Base-by-base conservation (phyloP, 2,329 filamentous ascomycete species). In the Sporothrix variecibatus region DNA sequence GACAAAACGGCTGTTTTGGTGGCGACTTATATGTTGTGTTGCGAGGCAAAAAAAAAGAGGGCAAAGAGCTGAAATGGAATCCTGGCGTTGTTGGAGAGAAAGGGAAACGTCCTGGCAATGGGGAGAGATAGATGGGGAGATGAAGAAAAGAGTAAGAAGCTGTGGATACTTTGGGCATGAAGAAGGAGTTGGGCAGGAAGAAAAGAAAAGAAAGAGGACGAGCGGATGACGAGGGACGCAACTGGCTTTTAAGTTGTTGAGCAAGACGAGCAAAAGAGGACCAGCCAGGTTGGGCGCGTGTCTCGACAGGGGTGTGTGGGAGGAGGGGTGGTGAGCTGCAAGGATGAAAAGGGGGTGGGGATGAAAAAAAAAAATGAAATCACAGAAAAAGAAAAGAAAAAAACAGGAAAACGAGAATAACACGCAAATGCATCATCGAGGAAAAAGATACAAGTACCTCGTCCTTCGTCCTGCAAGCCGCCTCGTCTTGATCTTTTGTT, bases 81-180 rank as follows among this genome's bases (percentile, higher is more conserved):
- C 38, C 38, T 62, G n/a, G 17, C 56, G 70, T 56, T 70, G 23
- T 56, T 38, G 9, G 28, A 23, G 9, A 40, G 17, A 43, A 62
- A 23, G 26, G 17, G 26, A 71, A 43, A 43, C 12, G n/a, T 43
- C 62, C 62, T 65, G 1, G n/a, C 5, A 43, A 65, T 46, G 17
- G 62, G 71, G 46, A 64, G 26, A 26, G 64, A 53, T 43, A 46
- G 40, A 43, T 23, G 7, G 60, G 65, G 49, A 40, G 34, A 17
- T 23, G 62, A 53, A 62, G 38, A 46, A 28, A 46, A 53, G n/a
- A 34, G 12, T 65, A 58, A 71, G 58, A 60, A 62, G 72, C 20
- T 53, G 69, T 76, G 74, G 72, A 73, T 76, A 68, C 72, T 81
- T 81, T 81, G 79, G 80, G 79, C 77, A 76, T 73, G 75, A 77